Evolutionary conservation across 139 green algal genomes (phyloP), one percentile per base, ranked within the genome.

Genomic region (Asterochloris sp.): DNA sequence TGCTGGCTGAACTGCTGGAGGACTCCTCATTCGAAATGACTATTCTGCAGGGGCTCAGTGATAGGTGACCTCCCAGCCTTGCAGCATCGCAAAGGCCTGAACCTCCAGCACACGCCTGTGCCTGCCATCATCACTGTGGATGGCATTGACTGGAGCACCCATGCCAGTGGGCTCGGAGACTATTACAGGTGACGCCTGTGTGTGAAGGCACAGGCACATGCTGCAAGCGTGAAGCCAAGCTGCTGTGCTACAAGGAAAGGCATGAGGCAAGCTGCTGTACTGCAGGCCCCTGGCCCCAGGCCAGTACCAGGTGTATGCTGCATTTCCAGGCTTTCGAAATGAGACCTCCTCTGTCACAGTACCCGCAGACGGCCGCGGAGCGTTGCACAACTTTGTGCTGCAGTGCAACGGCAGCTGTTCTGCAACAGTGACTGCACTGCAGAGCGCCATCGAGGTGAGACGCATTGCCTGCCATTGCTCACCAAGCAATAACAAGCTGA

Each of bases 201-300:
- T 74, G 6, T 74, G 26, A 10, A 71, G 54, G 13, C 29, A 66
- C 11, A n/a, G 17, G 24, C 23, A 69, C 29, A 13, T 79, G 62
- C 54, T 83, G 69, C 23, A 21, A 67, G 16, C 8, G 23, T 38
- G 19, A 26, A 29, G 54, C 0, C 27, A n/a, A n/a, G 24, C 2
- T 38, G 21, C 21, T 29, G 1, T 14, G 15, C 38, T 38, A 11
- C 16, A 28, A 62, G 15, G 12, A 26, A 29, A 67, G 13, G 78
- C 15, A 14, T 11, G 0, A 26, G 21, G 19, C 19, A 26, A 27
- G 27, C 0, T 76, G 69, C 62, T 73, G 38, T 6, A 54, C 38
- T 89, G 81, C 83, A 91, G 92, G 62, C 89, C 91, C 0, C 76
- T 95, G n/a, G 88, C 89, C 0, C 92, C 92, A 11, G 92, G 93